Conservation (phyloP, 306 rosid species). For the Cucurbita argyrosperma region DNA sequence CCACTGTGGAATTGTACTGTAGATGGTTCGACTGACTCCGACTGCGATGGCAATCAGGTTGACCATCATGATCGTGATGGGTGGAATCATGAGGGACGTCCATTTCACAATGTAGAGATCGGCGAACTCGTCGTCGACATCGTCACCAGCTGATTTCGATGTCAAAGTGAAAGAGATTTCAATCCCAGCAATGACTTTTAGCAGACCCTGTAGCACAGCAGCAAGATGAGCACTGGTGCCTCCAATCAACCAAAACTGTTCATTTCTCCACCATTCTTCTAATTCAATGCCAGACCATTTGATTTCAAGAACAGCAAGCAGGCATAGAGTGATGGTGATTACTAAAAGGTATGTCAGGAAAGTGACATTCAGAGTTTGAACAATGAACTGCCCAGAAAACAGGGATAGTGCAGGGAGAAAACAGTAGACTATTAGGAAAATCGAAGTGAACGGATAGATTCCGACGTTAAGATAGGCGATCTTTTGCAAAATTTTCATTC, state of each 20-base stretch:
- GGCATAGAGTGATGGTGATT: slow-evolving; percentile 54
- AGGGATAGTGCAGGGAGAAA: slow-evolving; percentile 94
- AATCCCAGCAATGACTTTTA: slow-evolving; percentile 83
- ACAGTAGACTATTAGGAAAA: slow-evolving; percentile 93
- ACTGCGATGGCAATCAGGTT: slow-evolving; percentile 91
- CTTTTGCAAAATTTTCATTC: slow-evolving; percentile 71
- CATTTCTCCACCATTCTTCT: slow-evolving; percentile 99
- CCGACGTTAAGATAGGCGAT: slow-evolving; percentile 91
- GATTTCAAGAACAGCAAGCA: slow-evolving; percentile 84
- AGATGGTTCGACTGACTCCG: slow-evolving; percentile 82
- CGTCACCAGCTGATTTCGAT: slow-evolving; percentile 84
- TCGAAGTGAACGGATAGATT: slow-evolving; percentile 84
- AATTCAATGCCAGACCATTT: slow-evolving; percentile 89
- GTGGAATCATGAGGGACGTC: slow-evolving; percentile 90
- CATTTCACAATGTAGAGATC: slow-evolving; percentile 83
- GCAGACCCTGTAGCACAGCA: slow-evolving; percentile 85
- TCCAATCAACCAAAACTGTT: slow-evolving; percentile 96
- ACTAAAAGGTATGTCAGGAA: slow-evolving; percentile 66
- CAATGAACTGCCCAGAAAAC: slow-evolving; percentile 92
- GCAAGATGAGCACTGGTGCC: slow-evolving; percentile 97
- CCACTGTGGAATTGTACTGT: slow-evolving; percentile 81
- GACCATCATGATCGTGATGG: slow-evolving; percentile 87
- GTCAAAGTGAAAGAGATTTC: slow-evolving; percentile 93
- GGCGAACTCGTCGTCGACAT: slow-evolving; percentile 67
- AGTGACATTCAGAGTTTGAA: slow-evolving; percentile 64